Evolutionary conservation across 1,284 basidiomycete genomes (phyloP).

Genomic region (Thecaphora thlaspeos): DNA sequence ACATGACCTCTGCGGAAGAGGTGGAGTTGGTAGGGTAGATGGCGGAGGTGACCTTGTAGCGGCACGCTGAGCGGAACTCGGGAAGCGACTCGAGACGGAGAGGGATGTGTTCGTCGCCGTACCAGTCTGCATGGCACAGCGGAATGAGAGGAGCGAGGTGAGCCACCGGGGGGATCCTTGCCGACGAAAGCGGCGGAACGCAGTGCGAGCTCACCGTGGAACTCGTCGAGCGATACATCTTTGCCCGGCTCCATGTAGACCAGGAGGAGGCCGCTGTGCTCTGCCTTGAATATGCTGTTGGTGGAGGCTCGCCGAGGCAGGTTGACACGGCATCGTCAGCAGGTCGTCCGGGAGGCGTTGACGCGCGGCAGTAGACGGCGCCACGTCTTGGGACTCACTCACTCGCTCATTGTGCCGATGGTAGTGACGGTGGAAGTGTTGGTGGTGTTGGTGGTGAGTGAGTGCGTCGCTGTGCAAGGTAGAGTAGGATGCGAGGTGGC

Average conservation of each 20-base stretch:
- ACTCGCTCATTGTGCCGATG: no score
- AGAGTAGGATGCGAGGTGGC: no score
- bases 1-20: background rate
- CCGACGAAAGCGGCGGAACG: no score
- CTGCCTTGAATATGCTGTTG: slow-evolving; percentile 10
- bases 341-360: no score
- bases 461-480: no score
- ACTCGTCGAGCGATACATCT: slow-evolving; percentile 42
- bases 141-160: background rate
- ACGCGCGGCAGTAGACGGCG: no score
- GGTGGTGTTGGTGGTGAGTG: no score
- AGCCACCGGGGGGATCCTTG: no score
- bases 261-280: slow-evolving; percentile 46
- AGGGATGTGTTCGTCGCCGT: slow-evolving; percentile 59
- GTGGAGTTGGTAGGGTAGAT: slow-evolving; percentile 1
- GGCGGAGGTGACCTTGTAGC: slow-evolving; percentile 10
- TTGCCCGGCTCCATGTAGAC: slow-evolving; percentile 53
- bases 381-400: no score
- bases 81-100: slow-evolving; percentile 42
- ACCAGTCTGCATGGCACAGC: slow-evolving; percentile 58
- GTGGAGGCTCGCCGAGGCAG: no score
- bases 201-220: slow-evolving; percentile 52
- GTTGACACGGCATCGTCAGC: no score
- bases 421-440: no score
- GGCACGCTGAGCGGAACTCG: slow-evolving; percentile 16